Evolutionary conservation across 306 rosid genomes (phyloP), one percentile per base, ranked within the genome.

Genomic region (Vicia faba): DNA sequence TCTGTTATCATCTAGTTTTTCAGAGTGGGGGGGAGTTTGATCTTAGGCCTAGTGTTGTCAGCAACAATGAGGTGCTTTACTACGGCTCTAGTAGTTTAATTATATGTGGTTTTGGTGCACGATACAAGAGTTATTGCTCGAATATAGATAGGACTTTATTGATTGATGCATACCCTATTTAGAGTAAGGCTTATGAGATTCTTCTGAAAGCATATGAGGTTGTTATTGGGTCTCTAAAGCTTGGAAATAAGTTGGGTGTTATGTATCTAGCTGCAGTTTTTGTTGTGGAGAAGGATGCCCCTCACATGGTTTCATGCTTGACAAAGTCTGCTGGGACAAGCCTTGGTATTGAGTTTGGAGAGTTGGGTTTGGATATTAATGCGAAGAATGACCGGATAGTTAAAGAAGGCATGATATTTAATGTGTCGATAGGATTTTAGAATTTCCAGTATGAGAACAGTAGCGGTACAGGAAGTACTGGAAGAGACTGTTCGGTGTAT

Each of bases 1-100:
- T 92, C 16, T 87, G 95, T 74, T 92, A 89, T 66, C 98, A 96
- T 18, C 96, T 96, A 48, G 87, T 92, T 55, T 89, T 89, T 74
- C 96, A 92, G 78, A 92, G 98, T 53, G 98, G 98, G n/a, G 98
- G 93, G n/a, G 84, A 78, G 68, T 92, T 84, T 83, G 98, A 92
- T 83, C 96, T 92, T 72, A 84, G 84, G 59, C 98, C 98, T n/a
- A 88, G 96, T 78, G 98, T 96, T 78, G 91, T 89, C 64, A 92
- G 96, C 80, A 87, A 85, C 15, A 96, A 89, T 49, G 96, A 89
- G 40, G 69, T 69, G 50, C 92, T 92, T 60, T 76, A 89, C 74
- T 92, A 89, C 69, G 96, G 87, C 41, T 80, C 91, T 68, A 86
- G 89, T 4, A 87, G 95, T 66, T 95, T 87, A 68, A 92, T 92